Base-by-base conservation (phyloP, 768 basidiomycete species). In the Lactarius sp. region DNA sequence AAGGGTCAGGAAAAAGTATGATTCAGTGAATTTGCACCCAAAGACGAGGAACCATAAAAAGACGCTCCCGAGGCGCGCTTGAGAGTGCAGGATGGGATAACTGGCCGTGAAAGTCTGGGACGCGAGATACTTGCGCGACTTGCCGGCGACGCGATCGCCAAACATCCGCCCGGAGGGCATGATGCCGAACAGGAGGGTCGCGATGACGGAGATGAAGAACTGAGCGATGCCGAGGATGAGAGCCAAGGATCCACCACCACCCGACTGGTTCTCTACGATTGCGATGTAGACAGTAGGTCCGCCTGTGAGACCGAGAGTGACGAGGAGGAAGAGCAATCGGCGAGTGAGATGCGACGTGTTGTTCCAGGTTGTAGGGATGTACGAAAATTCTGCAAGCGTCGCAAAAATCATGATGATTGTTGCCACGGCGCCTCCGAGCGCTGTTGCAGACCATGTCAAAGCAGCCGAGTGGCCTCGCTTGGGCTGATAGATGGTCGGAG, bases 131-230 rank as follows among this genome's bases (percentile, higher is more conserved):
- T 99, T 99, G 68, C 97, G 81, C 14, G 87, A 88, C 77, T 96
- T 98, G 56, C 96, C 90, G 0, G 90, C 92, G 0, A 99, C 97
- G 59, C 96, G 85, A 73, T 99, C 97, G 37, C 97, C 97, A 71
- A 99, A 99, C 94, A 98, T 98, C 20, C 96, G 86, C 0, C 94
- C 97, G 1, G 94, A 97, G 0, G 97, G 97, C 76, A 99, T 85
- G 71, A 92, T 81, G 31, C 92, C 84, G 73, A 98, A 98, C 8
- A 95, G 80, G 57, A 95, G 77, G 1, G 92, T 92, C 8, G 89
- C 92, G 59, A 86, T 76, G 55, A 93, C 87, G 31, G 95, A 91
- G 62, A 98, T 92, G 78, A 87, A 93, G 78, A 98, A 98, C 70
- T 99, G 96, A 8, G 96, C 92, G 69, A 98, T 92, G 68, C 92